A percentile compares a stretch with the other conserved stretches of the same genome.
These are phyloP conservation scores for Trametes meyenii DNA, from an alignment of 768 basidiomycete species.

Conservation along the genomic window DNA sequence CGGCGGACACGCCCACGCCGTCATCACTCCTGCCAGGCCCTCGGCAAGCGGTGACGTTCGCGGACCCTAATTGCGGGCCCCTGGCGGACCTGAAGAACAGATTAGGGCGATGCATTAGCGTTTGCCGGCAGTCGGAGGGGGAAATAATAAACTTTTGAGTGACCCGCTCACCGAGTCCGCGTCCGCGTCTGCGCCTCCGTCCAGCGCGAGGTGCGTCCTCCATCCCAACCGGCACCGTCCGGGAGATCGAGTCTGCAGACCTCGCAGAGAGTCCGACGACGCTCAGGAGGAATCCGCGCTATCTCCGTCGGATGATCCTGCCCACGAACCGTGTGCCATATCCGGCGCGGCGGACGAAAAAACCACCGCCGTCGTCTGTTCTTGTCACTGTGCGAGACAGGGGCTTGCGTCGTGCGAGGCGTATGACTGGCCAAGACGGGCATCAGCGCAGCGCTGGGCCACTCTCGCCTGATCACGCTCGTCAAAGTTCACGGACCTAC, in stretches of 20 bases:
- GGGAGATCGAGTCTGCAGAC: neutral
- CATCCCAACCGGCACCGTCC: neutral
- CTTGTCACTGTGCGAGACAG: conserved; percentile 10
- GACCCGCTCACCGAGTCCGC: conserved; percentile 14
- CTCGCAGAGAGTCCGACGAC: neutral
- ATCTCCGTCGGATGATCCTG: conserved; percentile 21
- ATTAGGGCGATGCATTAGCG: conserved; percentile 16
- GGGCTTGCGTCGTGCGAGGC: neutral
- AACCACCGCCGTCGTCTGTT: conserved; percentile 4
- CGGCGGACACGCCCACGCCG: conserved; percentile 8
- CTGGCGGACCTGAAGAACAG: conserved; percentile 15
- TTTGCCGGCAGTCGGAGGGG: conserved; percentile 17
- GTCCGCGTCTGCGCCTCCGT: neutral
- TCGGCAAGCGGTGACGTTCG: conserved; percentile 16
- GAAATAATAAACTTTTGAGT: conserved; percentile 30
- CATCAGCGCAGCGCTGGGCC: conserved; percentile 1
- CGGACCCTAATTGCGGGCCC: conserved; percentile 13
- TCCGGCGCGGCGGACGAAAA: conserved; percentile 10
- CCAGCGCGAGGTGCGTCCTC: neutral
- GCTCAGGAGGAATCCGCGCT: conserved; percentile 16
- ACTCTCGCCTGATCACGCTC: conserved; percentile 3
- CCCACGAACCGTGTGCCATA: conserved; percentile 8
- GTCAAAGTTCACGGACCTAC: conserved; percentile 16
- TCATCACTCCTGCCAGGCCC: neutral
- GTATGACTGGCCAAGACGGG: neutral